phyloP scores from a whole-genome alignment of 495 filamentous ascomycete species.

The Cryomyces minteri region DNA sequence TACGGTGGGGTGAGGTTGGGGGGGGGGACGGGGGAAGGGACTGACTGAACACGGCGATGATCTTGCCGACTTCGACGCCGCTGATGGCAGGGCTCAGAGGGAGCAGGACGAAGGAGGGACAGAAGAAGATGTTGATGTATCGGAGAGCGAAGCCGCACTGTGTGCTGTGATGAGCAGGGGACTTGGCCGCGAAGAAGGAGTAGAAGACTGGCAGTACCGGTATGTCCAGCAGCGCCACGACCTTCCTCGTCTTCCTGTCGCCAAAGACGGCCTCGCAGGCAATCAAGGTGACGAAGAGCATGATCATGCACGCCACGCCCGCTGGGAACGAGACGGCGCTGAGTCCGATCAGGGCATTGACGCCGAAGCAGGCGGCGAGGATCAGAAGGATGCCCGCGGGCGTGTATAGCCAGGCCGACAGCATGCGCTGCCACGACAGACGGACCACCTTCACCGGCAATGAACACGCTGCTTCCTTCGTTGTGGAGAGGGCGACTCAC shows the following conservation, averaged over 20 bases:
- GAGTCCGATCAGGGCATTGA: conserved; percentile 28
- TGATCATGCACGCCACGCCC: conserved; percentile 30
- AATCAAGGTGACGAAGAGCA: conserved; percentile 28
- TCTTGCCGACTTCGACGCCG: conserved; percentile 32
- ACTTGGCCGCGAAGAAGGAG: background rate
- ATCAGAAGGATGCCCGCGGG: conserved; percentile 28
- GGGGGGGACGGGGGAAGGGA: too few relatives aligned
- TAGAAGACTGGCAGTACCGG: conserved; percentile 19
- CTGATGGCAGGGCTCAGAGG: conserved; percentile 31
- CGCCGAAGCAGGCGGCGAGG: conserved; percentile 30
- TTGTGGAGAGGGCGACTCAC: too few relatives aligned
- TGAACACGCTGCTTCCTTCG: too few relatives aligned
- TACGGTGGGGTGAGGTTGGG: too few relatives aligned
- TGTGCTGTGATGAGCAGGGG: background rate
- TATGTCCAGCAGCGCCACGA: conserved; percentile 28
- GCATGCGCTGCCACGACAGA: conserved; percentile 17
- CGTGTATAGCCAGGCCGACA: conserved; percentile 30
- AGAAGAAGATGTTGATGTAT: conserved; percentile 37
- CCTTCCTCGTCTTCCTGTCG: conserved; percentile 22
- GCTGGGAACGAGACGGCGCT: conserved; percentile 32
- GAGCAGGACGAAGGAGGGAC: conserved; percentile 33
- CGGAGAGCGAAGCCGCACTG: conserved; percentile 29
- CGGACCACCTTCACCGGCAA: conserved; percentile 8
- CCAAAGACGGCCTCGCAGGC: conserved; percentile 25
- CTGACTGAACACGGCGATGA: conserved; percentile 33